Base-by-base conservation (phyloP, 345 rosid species). In the Syzygium aromaticum region DNA sequence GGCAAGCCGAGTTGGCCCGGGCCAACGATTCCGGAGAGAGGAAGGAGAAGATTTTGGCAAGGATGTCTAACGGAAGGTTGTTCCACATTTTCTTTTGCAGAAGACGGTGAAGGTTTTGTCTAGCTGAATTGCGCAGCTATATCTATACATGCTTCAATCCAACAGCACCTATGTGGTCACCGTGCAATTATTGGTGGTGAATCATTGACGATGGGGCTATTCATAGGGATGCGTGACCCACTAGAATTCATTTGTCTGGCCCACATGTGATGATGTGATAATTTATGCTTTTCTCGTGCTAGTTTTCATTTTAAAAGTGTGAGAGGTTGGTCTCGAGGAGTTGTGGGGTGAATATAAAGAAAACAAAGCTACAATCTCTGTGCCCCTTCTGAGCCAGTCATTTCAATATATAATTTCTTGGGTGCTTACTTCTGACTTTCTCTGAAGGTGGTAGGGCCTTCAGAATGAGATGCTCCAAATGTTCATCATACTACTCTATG, bases 11-110 rank as follows among this genome's bases (percentile, higher is more conserved):
- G 30, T 54, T 85, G 86, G 96, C 95, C 13, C 91, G 33, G 15
- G 96, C 95, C 63, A 94, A 78, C 54, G 92, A 91, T 87, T 91
- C 93, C 4, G 93, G 92, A 7, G 93, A 86, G 83, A 94, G 94
- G 86, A 89, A 87, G 92, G 93, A 92, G 89, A 92, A 90, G 89
- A 92, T 84, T 30, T 89, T 89, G 78, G 93, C 87, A 12, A 93
- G 90, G 28, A 93, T 33, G 86, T 93, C 94, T 25, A 82, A 88
- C 4, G 94, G 94, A 80, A 93, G 93, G 88, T 52, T 54, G 93
- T 78, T 91, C 96, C 96, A 94, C 96, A 94, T 93, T 51, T 88
- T 77, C 86, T 77, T 73, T 52, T 19, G 85, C 77, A 2, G 77
- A 61, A 57, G 73, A 51, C 2, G 46, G 54, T 23, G 30, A 38